These are phyloP conservation scores for Phyllosticta citriasiana DNA, from an alignment of 2,329 filamentous ascomycete genomes.

Conservation along the genomic window DNA sequence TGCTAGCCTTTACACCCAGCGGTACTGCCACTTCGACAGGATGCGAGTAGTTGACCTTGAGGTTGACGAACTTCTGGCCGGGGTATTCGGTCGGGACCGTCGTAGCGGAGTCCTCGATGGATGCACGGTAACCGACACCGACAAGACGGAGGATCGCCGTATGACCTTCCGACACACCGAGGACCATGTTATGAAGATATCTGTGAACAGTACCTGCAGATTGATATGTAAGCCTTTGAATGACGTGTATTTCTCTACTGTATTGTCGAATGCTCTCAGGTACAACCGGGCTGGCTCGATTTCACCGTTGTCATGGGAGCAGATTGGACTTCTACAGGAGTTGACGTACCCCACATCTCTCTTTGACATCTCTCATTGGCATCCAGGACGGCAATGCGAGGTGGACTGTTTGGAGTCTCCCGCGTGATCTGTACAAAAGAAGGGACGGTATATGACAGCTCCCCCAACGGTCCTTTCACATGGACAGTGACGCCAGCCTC, in stretches of 20 bases:
- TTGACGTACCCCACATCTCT: conserved; percentile 82
- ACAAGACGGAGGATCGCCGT: conserved; percentile 86
- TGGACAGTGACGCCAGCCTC: conserved; percentile 59
- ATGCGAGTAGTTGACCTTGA: conserved; percentile 96
- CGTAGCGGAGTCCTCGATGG: conserved; percentile 64
- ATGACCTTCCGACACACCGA: conserved; percentile 93
- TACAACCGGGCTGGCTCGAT: not conserved
- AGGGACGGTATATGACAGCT: conserved; percentile 69
- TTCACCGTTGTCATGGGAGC: not conserved
- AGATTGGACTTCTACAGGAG: not conserved
- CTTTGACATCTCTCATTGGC: conserved; percentile 61
- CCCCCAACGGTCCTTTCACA: conserved; percentile 70
- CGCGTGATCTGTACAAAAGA: conserved; percentile 64
- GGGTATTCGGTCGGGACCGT: conserved; percentile 59
- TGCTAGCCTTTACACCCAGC: conserved; percentile 70
- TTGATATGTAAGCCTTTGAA: not conserved
- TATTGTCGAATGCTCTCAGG: not conserved
- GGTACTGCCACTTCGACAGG: conserved; percentile 85
- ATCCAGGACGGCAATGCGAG: conserved; percentile 61
- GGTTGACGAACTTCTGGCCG: conserved; percentile 77
- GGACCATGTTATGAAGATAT: conserved; percentile 81
- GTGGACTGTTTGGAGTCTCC: conserved; percentile 53
- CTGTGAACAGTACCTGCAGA: conserved; percentile 72
- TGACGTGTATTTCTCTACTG: not conserved
- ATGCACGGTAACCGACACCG: conserved; percentile 90